Percentiles rank a stretch among this genome's conserved stretches.
phyloP scores from a whole-genome alignment of 768 basidiomycete species.

The Kwoniella mangroviensis region DNA sequence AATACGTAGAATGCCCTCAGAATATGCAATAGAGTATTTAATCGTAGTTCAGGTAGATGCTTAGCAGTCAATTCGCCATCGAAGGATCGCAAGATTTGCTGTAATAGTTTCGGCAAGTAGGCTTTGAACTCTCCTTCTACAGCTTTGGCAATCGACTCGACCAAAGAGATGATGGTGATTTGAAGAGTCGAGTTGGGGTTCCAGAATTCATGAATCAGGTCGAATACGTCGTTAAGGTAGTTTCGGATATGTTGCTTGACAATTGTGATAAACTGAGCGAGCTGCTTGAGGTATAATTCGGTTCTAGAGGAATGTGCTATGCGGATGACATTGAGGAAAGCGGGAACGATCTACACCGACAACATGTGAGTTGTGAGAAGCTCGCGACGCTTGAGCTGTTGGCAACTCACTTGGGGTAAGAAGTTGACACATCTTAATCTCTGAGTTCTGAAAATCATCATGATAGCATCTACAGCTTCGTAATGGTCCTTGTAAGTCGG shows the following conservation, averaged over 20 bases:
- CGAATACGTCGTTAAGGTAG: conserved; percentile 82
- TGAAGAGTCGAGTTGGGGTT: conserved; percentile 72
- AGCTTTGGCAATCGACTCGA: conserved; percentile 89
- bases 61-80: conserved; percentile 54
- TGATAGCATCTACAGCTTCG: conserved; percentile 93
- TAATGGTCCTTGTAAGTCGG: conserved; percentile 84
- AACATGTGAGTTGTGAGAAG: conserved; percentile 5
- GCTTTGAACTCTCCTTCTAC: conserved; percentile 97
- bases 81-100: conserved; percentile 76
- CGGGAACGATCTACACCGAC: conserved; percentile 74
- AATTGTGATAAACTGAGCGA: conserved; percentile 91
- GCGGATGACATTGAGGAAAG: conserved; percentile 85
- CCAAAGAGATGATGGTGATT: conserved; percentile 85
- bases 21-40: conserved; percentile 70
- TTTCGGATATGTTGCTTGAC: conserved; percentile 97
- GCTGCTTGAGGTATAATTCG: conserved; percentile 84
- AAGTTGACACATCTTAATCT: conserved; percentile 95
- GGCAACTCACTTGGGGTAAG: conserved; percentile 74
- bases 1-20: conserved; percentile 95
- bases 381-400: neutral
- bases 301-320: conserved; percentile 75
- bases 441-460: conserved; percentile 98
- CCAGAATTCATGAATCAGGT: conserved; percentile 88
- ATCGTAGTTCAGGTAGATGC: conserved; percentile 67
- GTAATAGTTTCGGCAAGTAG: conserved; percentile 86